Base-by-base conservation (phyloP, 768 basidiomycete species). In the Leccinum ochraceum region DNA sequence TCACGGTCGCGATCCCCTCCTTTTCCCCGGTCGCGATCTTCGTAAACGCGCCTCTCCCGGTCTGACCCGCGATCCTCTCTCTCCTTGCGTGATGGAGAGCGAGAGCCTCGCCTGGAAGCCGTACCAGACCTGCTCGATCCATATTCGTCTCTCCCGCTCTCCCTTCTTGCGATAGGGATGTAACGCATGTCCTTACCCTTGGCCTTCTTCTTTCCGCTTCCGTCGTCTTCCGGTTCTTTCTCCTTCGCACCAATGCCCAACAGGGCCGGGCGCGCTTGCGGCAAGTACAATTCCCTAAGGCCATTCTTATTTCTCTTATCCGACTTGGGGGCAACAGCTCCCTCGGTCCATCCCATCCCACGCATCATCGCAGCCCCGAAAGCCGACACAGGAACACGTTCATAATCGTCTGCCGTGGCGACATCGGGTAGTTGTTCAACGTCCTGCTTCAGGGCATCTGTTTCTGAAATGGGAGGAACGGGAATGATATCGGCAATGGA, bases 321-420 rank as follows among this genome's bases (percentile, higher is more conserved):
- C 49, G 49, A 58, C 52, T 83, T 80, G 24, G 86, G 81, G 3
- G 91, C 92, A 4, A 88, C 86, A 4, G 83, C 83, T 1, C 91
- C 90, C 37, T 90, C 87, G 61, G 91, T 91, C 94, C 94, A 98
- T 3, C 95, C 95, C 97, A 98, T 98, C 0, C 96, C 96, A 50
- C 95, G 84, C 4, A 97, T 80, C 66, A 98, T 83, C 7, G 97
- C 97, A 5, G 90, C 87, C 6, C 97, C 96, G 65, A 98, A 99
- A 58, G 92, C 89, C 6, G 90, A 88, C 16, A 99, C 88, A 0
- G 97, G 97, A 0, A 98, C 86, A 20, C 94, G 89, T 37, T 85
- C 85, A 70, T 98, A 99, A 73, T 95, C 96, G 0, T 91, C 87
- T 17, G 91, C 75, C 0, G 90, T 86, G 1, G 95, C 86, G 56